phyloP scores from a whole-genome alignment of 805 yeast species.

The Osmozyma mogii region DNA sequence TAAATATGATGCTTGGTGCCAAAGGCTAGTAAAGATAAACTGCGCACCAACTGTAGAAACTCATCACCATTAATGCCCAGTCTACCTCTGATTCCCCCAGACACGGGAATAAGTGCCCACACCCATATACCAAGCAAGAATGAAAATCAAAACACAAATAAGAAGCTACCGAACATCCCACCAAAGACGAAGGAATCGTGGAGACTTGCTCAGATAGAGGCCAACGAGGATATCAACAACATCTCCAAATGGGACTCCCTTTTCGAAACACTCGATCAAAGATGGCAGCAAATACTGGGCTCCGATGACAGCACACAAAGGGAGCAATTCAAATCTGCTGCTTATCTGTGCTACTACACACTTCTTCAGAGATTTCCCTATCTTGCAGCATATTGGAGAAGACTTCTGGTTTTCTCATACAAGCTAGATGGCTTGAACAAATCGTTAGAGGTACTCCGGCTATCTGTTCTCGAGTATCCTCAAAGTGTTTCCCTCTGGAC shows the following conservation, averaged over 20 bases:
- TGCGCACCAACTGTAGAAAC: too few relatives aligned
- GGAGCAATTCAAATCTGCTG: slow-evolving; percentile 2
- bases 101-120: too few relatives aligned
- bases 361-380: slow-evolving; percentile 51
- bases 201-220: slow-evolving; percentile 8
- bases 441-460: slow-evolving; percentile 38
- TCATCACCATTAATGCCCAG: too few relatives aligned
- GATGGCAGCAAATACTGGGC: too few relatives aligned
- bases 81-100: too few relatives aligned
- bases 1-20: too few relatives aligned
- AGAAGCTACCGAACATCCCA: too few relatives aligned
- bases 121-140: too few relatives aligned
- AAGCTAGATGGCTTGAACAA: slow-evolving; percentile 47
- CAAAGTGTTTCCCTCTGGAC: slow-evolving; percentile 60
- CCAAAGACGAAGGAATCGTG: slow-evolving; percentile 6
- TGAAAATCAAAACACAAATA: too few relatives aligned
- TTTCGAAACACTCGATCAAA: slow-evolving; percentile 12
- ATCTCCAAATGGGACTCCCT: slow-evolving; percentile 33
- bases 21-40: too few relatives aligned
- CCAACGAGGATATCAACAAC: slow-evolving; percentile 19
- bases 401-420: slow-evolving; percentile 46
- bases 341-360: slow-evolving; percentile 13
- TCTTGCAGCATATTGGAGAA: slow-evolving; percentile 56
- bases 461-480: slow-evolving; percentile 44
- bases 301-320: too few relatives aligned